Evolutionary conservation across 2,329 filamentous ascomycete genomes (phyloP).

Genomic region (Alternaria novae-zelandiae): DNA sequence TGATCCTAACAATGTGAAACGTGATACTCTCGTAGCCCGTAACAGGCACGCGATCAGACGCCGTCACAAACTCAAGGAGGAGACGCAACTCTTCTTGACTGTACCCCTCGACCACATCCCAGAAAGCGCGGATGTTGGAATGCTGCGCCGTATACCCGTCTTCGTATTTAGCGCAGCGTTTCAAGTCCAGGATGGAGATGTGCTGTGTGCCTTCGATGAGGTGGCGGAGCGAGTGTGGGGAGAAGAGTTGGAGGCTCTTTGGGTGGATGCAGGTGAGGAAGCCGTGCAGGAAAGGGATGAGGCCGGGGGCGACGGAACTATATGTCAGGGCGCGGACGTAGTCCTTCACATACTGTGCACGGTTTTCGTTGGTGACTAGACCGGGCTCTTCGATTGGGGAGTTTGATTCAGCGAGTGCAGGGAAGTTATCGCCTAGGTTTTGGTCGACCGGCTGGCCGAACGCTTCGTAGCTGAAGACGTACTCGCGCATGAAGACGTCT

Average conservation of each 20-base stretch:
- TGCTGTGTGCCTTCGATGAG: slow-evolving; percentile 83
- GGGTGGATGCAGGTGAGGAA: slow-evolving; percentile 77
- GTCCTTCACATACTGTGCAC: slow-evolving; percentile 78
- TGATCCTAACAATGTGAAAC: slow-evolving; percentile 81
- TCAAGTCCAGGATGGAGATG: slow-evolving; percentile 78
- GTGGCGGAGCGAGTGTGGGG: slow-evolving; percentile 66
- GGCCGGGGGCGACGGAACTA: slow-evolving; percentile 68
- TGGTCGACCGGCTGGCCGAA: slow-evolving; percentile 62
- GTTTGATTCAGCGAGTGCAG: neutral
- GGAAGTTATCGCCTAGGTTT: slow-evolving; percentile 55
- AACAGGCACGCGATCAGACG: slow-evolving; percentile 86
- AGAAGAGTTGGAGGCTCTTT: slow-evolving; percentile 65
- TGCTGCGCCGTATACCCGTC: slow-evolving; percentile 75
- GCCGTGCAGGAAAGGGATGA: slow-evolving; percentile 79
- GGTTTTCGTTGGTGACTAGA: slow-evolving; percentile 81
- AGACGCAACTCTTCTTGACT: slow-evolving; percentile 73
- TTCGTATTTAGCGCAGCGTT: slow-evolving; percentile 76
- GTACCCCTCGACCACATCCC: slow-evolving; percentile 76
- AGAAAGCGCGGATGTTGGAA: slow-evolving; percentile 78
- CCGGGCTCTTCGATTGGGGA: slow-evolving; percentile 59
- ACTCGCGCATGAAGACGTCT: slow-evolving; percentile 82
- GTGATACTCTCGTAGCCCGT: slow-evolving; percentile 82
- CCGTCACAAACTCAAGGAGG: slow-evolving; percentile 92
- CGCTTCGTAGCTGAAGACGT: slow-evolving; percentile 77
- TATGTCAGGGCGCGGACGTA: slow-evolving; percentile 64